These are phyloP conservation scores for Euphorbia lathyris DNA, from an alignment of 345 rosid species.

Conservation along the genomic window DNA sequence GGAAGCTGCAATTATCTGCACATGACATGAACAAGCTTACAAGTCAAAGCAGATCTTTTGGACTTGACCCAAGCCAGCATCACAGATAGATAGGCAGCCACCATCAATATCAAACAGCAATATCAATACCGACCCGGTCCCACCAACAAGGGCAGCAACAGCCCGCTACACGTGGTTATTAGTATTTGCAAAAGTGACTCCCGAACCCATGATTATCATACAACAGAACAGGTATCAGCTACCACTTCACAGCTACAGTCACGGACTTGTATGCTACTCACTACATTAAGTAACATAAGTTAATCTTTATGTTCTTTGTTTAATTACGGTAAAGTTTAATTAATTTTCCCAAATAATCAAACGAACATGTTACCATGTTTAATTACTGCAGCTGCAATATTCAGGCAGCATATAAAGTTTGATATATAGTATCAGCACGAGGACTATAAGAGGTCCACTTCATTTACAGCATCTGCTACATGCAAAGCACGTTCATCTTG, in stretches of 20 bases:
- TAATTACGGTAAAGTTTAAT: constrained; percentile 12
- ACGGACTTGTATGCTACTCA: constrained; percentile 37
- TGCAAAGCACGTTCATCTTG: constrained; percentile 24
- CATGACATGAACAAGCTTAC: constrained; percentile 7
- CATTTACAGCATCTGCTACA: constrained; percentile 37
- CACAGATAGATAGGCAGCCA: constrained; percentile 21
- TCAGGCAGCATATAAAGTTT: constrained; percentile 31
- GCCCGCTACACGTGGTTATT: constrained; percentile 30
- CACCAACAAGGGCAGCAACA: constrained; percentile 35
- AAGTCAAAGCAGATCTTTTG: constrained; percentile 14
- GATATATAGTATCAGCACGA: constrained; percentile 17
- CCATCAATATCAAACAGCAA: constrained; percentile 20
- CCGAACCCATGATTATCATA: constrained; percentile 29
- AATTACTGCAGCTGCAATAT: constrained; percentile 18
- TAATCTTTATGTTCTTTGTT: constrained; percentile 16
- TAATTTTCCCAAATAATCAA: constrained; percentile 31
- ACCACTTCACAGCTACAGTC: constrained; percentile 48
- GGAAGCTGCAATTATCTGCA: not conserved
- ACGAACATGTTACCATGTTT: constrained; percentile 29
- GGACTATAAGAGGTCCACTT: constrained; percentile 25
- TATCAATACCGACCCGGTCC: constrained; percentile 19
- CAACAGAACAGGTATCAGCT: constrained; percentile 34
- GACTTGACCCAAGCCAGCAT: constrained; percentile 27
- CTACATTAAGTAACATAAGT: constrained; percentile 41
- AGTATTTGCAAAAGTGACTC: constrained; percentile 28